A percentile compares a stretch with the other conserved stretches of the same genome.
These are phyloP conservation scores for Verticillium nubilum DNA, from an alignment of 2,329 filamentous ascomycete species.

Conservation along the genomic window DNA sequence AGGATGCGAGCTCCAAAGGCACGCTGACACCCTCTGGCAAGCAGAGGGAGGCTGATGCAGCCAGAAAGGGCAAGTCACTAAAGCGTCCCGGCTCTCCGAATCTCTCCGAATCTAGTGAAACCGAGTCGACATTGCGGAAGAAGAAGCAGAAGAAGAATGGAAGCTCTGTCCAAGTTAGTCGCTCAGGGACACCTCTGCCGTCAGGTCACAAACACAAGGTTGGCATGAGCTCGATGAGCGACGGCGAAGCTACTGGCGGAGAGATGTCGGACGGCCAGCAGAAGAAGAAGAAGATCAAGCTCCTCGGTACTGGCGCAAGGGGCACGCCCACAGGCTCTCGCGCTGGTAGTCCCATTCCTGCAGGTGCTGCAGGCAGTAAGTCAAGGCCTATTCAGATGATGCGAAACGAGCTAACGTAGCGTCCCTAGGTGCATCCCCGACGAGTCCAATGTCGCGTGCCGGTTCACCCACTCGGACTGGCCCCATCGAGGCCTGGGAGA, in stretches of 20 bases:
- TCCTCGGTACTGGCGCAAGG: slow-evolving; percentile 40
- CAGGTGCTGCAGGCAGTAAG: slow-evolving; percentile 5
- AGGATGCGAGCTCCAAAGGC: slow-evolving; percentile 58
- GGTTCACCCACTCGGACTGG: slow-evolving; percentile 21
- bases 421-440: slow-evolving; percentile 6
- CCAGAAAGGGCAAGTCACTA: slow-evolving; percentile 56
- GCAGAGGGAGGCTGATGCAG: slow-evolving; percentile 35
- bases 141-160: slow-evolving; percentile 60
- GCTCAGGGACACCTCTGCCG: slow-evolving; percentile 50
- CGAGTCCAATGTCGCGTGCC: slow-evolving; percentile 20
- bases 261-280: slow-evolving; percentile 56
- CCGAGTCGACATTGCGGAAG: slow-evolving; percentile 81
- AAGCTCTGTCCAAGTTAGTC: slow-evolving; percentile 43
- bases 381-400: slow-evolving; percentile 2
- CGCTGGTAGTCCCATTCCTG: slow-evolving; percentile 52
- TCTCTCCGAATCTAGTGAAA: slow-evolving; percentile 84
- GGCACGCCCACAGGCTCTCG: slow-evolving; percentile 55
- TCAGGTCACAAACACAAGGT: slow-evolving; percentile 35
- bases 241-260: slow-evolving; percentile 66
- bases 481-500: slow-evolving; percentile 44
- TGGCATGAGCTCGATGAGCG: slow-evolving; percentile 59
- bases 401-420: slow-evolving; percentile 14
- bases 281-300: slow-evolving; percentile 50
- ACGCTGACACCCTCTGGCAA: slow-evolving; percentile 51
- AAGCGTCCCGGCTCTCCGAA: slow-evolving; percentile 86